phyloP scores from a whole-genome alignment of 352 stramenopile species.

The Phytophthora multivora region DNA sequence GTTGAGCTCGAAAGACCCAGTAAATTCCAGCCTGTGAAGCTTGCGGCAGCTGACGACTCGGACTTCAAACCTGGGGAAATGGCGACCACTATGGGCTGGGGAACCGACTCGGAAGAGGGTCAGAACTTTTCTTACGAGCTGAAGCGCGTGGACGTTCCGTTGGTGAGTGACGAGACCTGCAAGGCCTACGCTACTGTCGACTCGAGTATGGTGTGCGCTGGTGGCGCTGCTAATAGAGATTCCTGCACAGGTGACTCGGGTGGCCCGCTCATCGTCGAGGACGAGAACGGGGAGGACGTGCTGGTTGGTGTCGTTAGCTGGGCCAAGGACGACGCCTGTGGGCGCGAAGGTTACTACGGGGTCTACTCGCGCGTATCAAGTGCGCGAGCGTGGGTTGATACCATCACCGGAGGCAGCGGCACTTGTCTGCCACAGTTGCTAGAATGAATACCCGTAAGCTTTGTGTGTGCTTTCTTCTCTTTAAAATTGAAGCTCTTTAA shows the following conservation, averaged over 20 bases:
- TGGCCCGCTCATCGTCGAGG: slow-evolving; percentile 44
- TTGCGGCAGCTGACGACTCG: slow-evolving; percentile 28
- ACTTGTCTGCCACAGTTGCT: slow-evolving; percentile 8
- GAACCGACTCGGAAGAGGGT: slow-evolving; percentile 22
- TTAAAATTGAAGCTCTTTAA: background rate
- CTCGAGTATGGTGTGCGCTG: slow-evolving; percentile 54
- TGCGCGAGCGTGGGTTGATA: slow-evolving; percentile 41
- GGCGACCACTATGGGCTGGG: slow-evolving; percentile 40
- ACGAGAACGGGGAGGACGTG: slow-evolving; percentile 17
- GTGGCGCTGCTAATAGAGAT: slow-evolving; percentile 36
- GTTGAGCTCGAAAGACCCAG: slow-evolving; percentile 44
- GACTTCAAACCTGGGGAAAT: slow-evolving; percentile 31
- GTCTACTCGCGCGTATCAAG: slow-evolving; percentile 60
- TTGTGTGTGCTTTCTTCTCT: too few species aligned
- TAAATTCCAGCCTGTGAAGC: slow-evolving; percentile 36
- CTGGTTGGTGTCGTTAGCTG: slow-evolving; percentile 59
- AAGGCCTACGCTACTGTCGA: slow-evolving; percentile 27
- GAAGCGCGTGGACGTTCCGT: slow-evolving; percentile 35
- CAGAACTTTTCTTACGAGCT: slow-evolving; percentile 34
- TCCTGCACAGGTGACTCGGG: slow-evolving; percentile 60
- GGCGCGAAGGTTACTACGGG: slow-evolving; percentile 40
- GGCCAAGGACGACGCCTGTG: slow-evolving; percentile 45
- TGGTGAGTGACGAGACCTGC: slow-evolving; percentile 40
- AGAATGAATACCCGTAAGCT: too few species aligned
- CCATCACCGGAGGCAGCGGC: slow-evolving; percentile 5